Evolutionary conservation across 768 basidiomycete species (phyloP), one percentile per base, ranked within the genome.

Genomic region (Cytidiella melzeri): DNA sequence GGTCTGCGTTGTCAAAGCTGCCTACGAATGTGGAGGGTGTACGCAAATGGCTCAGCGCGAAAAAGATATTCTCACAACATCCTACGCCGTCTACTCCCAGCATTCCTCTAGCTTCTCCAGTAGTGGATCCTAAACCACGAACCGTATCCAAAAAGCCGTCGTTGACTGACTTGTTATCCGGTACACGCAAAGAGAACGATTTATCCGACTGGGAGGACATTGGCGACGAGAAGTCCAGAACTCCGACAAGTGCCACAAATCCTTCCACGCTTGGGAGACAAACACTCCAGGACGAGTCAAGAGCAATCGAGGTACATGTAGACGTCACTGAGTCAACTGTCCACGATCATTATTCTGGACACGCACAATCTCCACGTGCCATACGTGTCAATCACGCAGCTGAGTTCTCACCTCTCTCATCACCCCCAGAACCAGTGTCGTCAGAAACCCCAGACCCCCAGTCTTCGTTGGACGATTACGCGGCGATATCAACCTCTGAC

Each of bases 1-100:
- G 64, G 21, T 62, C 57, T 15, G 30, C 30, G 15, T 15, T 34
- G 30, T 68, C 59, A 61, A 74, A 81, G 58, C 69, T 91, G 41
- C 88, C 88, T 1, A 87, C 79, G 64, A 87, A 79, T 18, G 72
- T 86, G 18, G 83, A 87, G 45, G 87, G 82, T 20, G 88, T 90
- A 21, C 84, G 81, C 64, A 87, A 84, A 57, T 91, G 88, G 88
- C 64, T 90, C 39, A 84, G 71, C 55, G 79, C 64, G 41, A 81
- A 80, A 63, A 81, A 76, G 61, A 68, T 76, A 19, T 77, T 79
- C 50, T 68, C 76, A 2, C 71, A 69, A 27, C 59, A 72, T 6
- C 67, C 71, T 2, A 62, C 73, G 21, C 60, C 64, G 45, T 67
- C 69, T 4, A 68, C 71, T 2, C 61, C 54, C 30, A 56, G 38